Evolutionary conservation across 1,139 yeast species (phyloP).

Genomic region (Hyphopichia khmerensis): DNA sequence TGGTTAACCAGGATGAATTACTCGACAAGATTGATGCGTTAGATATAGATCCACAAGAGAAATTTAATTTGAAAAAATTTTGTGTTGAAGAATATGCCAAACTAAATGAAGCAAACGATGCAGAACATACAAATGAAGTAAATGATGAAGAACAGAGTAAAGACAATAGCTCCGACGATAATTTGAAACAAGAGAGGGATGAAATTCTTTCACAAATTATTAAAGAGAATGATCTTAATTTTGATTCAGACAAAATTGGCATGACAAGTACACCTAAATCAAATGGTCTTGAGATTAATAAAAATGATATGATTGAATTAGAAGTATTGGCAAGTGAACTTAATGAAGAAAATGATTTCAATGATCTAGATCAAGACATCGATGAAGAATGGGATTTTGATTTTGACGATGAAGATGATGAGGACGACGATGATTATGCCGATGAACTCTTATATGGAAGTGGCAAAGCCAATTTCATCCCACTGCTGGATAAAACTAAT

Average conservation of each 20-base stretch:
- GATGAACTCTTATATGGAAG: slow-evolving; percentile 25
- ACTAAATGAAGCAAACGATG: not conserved
- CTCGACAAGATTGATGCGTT: slow-evolving; percentile 30
- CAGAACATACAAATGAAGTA: slow-evolving; percentile 4
- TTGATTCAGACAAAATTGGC: not conserved
- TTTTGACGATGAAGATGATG: slow-evolving; percentile 30
- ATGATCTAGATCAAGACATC: slow-evolving; percentile 40
- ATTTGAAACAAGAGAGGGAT: slow-evolving; percentile 2
- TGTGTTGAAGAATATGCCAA: slow-evolving; percentile 16
- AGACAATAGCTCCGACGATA: too few species aligned
- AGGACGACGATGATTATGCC: slow-evolving; percentile 19
- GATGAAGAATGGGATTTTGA: slow-evolving; percentile 22
- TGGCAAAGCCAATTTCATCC: slow-evolving; percentile 12
- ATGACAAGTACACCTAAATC: slow-evolving; percentile 5
- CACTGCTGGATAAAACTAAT: slow-evolving; percentile 7
- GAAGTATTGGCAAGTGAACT: slow-evolving; percentile 55
- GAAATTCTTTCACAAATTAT: slow-evolving; percentile 12
- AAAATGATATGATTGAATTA: slow-evolving; percentile 33
- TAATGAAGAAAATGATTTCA: slow-evolving; percentile 33
- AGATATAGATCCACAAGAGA: slow-evolving; percentile 50
- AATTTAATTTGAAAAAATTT: slow-evolving; percentile 41
- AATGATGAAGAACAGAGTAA: slow-evolving; percentile 3
- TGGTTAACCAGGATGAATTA: slow-evolving; percentile 18
- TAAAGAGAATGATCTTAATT: slow-evolving; percentile 14
- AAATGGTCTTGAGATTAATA: slow-evolving; percentile 15